Base-by-base conservation (phyloP, 2,329 filamentous ascomycete genomes). In the Leptographium galeiforme region DNA sequence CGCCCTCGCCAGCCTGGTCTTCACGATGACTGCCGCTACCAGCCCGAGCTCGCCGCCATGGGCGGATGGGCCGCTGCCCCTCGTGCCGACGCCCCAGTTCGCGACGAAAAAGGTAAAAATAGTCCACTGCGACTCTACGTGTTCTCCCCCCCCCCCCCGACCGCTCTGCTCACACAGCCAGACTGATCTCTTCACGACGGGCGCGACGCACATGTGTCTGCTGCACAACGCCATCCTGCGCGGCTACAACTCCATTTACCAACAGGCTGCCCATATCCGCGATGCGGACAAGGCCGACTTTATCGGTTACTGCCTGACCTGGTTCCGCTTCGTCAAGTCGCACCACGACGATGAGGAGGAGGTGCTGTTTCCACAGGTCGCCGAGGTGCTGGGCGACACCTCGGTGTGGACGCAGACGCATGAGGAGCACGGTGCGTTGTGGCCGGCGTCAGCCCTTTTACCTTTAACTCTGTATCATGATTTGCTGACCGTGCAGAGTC, bases 201-300 rank as follows among this genome's bases (percentile, higher is more conserved):
- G 76, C 25, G 78, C 79, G 0, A 79, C 77, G 16, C 76, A 83
- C 64, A 83, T 82, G 79, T 71, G 73, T 4, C 64, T 82, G 51
- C 67, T 81, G 50, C 79, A 84, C 69, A 84, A 84, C 60, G 68
- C 75, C 53, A 76, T 84, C 60, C 75, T 83, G 57, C 77, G 80
- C 44, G 77, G 78, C 52, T 81, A 78, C 69, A 84, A 84, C 65
- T 76, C 72, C 60, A 81, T 84, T 61, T 81, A 77, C 62, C 72
- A 75, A 43, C 80, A 83, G 63, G 78, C 77, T 1, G 71, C 72
- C 12, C 68, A 75, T 59, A 14, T 39, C 3, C 63, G 69, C 11
- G 69, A 72, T 2, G 63, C 64, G n/a, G 77, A 82, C 62, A 74
- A 74, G 62, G 62, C 66, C 48, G 74, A 77, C 62, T 84, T 84